Evolutionary conservation across 805 yeast species (phyloP).

Genomic region (Kodamaea kakaduensis): DNA sequence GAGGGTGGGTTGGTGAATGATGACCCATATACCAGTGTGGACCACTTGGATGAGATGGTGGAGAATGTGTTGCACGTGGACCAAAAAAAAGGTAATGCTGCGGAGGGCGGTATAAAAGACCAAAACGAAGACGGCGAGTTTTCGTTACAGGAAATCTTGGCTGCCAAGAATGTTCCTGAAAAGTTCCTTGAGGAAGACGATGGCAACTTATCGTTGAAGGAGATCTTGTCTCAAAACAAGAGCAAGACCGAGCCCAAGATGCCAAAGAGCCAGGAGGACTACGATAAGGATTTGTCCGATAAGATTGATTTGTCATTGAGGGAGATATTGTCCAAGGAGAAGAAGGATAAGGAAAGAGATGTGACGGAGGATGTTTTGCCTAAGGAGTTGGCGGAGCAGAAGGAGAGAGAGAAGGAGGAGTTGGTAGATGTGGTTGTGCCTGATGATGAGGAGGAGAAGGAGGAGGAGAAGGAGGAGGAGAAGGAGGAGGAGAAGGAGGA

Average conservation of each 20-base stretch:
- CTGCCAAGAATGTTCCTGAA: too few relatives aligned
- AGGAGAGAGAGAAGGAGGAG: too few relatives aligned
- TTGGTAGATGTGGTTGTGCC: slow-evolving; percentile 47
- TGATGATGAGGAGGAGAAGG: not conserved
- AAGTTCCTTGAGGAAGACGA: too few relatives aligned
- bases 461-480: not conserved
- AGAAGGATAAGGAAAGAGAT: not conserved
- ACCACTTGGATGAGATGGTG: slow-evolving; percentile 48
- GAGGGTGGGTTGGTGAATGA: slow-evolving; percentile 57
- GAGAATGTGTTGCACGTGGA: slow-evolving; percentile 39
- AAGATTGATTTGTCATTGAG: not conserved
- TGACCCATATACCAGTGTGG: slow-evolving; percentile 46
- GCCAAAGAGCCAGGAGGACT: slow-evolving; percentile 12
- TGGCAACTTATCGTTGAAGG: too few relatives aligned
- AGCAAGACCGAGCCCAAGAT: slow-evolving; percentile 23
- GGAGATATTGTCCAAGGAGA: slow-evolving; percentile 7
- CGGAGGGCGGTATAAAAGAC: too few relatives aligned
- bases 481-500: not conserved
- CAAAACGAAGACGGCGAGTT: too few relatives aligned
- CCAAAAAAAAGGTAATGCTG: not conserved
- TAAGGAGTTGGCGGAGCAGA: too few relatives aligned
- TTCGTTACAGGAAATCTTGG: too few relatives aligned
- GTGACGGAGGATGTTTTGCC: too few relatives aligned
- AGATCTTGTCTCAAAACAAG: too few relatives aligned
- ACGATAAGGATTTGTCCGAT: slow-evolving; percentile 9